A percentile compares a stretch with the other conserved stretches of the same genome.
Evolutionary conservation across 768 basidiomycete genomes (phyloP).

Genomic region (Phanerochaete carnosa): DNA sequence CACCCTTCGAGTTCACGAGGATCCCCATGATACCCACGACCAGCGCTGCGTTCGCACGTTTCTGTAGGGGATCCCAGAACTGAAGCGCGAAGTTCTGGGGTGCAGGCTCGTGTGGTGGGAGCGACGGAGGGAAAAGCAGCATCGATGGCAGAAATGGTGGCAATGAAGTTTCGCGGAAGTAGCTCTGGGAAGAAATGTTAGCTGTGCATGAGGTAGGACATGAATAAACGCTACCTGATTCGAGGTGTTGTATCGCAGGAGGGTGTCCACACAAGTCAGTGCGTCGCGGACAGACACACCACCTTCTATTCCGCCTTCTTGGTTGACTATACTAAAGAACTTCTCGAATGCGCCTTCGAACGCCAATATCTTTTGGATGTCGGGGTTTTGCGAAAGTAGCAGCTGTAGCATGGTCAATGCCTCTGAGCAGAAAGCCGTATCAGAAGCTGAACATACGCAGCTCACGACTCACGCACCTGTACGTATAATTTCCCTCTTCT

Average conservation of each 20-base stretch:
- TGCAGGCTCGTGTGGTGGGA: constrained; percentile 53
- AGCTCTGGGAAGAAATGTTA: constrained; percentile 59
- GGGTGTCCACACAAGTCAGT: constrained; percentile 79
- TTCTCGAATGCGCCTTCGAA: constrained; percentile 98
- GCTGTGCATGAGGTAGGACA: background rate
- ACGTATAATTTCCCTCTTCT: constrained; percentile 83
- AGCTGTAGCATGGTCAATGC: constrained; percentile 78
- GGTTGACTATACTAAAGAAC: constrained; percentile 81
- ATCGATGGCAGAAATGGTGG: constrained; percentile 64
- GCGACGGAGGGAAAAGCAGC: constrained; percentile 64
- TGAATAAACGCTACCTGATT: constrained; percentile 66
- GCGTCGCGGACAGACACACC: constrained; percentile 84
- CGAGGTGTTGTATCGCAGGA: constrained; percentile 89
- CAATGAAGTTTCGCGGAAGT: constrained; percentile 88
- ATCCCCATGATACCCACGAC: constrained; percentile 84
- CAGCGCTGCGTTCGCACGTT: constrained; percentile 74
- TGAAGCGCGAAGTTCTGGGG: constrained; percentile 93
- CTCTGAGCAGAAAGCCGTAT: constrained; percentile 44
- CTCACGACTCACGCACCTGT: constrained; percentile 55
- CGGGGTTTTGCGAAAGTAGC: constrained; percentile 80
- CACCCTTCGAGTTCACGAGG: constrained; percentile 72
- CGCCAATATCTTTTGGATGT: constrained; percentile 94
- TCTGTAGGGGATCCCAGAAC: constrained; percentile 89
- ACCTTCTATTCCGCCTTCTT: constrained; percentile 91
- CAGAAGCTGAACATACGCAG: background rate